Evolutionary conservation across 2,329 filamentous ascomycete species (phyloP).

Genomic region (Ceratocystis eucalypticola): DNA sequence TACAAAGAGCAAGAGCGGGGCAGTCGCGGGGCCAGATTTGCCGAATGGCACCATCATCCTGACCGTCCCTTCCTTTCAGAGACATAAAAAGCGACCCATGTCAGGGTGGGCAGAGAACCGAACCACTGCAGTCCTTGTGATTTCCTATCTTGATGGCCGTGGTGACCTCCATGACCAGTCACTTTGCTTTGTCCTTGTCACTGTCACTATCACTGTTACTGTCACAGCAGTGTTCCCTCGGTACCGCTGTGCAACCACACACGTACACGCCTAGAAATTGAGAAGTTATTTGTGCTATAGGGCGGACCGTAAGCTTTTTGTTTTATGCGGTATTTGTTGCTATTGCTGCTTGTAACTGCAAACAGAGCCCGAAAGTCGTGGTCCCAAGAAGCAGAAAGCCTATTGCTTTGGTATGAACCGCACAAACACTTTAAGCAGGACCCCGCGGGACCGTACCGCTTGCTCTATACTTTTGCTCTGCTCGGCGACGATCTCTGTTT

Average conservation of each 20-base stretch:
- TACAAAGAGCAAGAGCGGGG: too few species aligned
- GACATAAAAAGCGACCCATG: neutral
- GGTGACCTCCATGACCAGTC: neutral
- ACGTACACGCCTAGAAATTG: neutral
- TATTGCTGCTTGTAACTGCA: neutral
- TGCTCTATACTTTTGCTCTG: neutral
- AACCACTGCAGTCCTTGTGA: neutral
- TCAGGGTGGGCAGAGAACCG: neutral
- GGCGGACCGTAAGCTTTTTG: neutral
- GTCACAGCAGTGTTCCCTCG: neutral
- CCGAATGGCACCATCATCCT: neutral
- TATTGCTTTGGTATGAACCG: too few species aligned
- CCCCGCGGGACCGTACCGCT: too few species aligned
- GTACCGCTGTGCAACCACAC: neutral
- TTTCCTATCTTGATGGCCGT: neutral
- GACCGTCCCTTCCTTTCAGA: neutral
- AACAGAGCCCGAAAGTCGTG: neutral
- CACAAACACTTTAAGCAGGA: too few species aligned
- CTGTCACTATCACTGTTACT: slow-evolving; percentile 3
- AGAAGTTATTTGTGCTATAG: neutral
- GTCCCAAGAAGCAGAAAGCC: neutral
- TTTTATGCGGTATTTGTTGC: neutral
- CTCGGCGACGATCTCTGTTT: neutral
- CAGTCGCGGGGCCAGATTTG: neutral
- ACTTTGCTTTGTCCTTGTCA: neutral